Evolutionary conservation across 768 basidiomycete genomes (phyloP).

Genomic region (Boletellus emodensis): DNA sequence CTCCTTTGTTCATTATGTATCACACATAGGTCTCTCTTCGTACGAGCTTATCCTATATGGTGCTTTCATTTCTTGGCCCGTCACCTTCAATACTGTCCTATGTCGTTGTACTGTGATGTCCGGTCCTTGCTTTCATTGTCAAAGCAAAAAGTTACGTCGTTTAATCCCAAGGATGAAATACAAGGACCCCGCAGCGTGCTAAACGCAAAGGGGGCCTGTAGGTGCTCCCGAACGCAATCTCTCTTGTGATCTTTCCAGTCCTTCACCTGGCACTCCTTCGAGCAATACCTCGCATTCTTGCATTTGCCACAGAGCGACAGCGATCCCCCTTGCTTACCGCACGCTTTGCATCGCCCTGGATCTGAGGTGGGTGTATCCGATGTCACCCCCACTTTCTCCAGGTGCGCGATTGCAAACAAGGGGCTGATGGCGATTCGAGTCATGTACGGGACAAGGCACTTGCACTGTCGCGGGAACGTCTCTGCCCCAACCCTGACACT

Average conservation of each 20-base stretch:
- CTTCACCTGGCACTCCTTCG: slow-evolving; percentile 40
- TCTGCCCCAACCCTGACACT: slow-evolving; percentile 47
- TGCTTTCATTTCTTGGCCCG: no score
- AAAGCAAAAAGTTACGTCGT: no score
- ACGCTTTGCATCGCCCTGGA: slow-evolving; percentile 15
- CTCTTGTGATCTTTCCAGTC: slow-evolving; percentile 48
- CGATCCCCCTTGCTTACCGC: slow-evolving; percentile 17
- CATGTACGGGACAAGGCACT: slow-evolving; percentile 37
- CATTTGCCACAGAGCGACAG: slow-evolving; percentile 37
- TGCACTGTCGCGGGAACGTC: slow-evolving; percentile 37
- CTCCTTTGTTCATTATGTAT: no score
- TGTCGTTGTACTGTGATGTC: no score
- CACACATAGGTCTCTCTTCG: no score
- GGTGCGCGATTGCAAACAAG: slow-evolving; percentile 48
- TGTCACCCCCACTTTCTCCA: slow-evolving; percentile 35
- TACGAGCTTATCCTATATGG: no score
- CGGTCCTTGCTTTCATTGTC: no score
- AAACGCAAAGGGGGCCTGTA: not conserved
- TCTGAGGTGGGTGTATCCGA: not conserved
- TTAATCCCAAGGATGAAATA: no score
- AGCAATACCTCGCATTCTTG: slow-evolving; percentile 40
- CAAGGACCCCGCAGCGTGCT: no score
- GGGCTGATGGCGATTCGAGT: slow-evolving; percentile 52
- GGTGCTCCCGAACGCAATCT: slow-evolving; percentile 20
- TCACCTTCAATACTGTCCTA: no score